Evolutionary conservation across 2,329 filamentous ascomycete genomes (phyloP).

Genomic region (Pseudocercospora macadamiae): DNA sequence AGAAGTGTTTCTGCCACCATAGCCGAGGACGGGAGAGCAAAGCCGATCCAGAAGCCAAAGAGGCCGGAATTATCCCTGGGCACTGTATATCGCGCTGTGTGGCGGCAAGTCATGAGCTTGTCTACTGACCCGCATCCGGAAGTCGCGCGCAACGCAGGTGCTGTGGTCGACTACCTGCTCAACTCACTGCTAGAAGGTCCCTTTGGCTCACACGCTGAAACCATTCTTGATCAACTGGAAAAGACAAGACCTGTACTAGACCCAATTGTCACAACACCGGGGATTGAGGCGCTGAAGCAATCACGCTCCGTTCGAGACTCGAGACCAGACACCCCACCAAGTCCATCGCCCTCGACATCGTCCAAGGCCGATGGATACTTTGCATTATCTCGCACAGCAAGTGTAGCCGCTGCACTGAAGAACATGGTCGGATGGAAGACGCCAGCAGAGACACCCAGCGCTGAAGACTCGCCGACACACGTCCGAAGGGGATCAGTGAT

Average conservation of each 20-base stretch:
- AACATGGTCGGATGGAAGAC: slow-evolving; percentile 55
- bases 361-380: slow-evolving; percentile 63
- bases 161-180: slow-evolving; percentile 86
- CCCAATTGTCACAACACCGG: slow-evolving; percentile 21
- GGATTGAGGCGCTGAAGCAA: slow-evolving; percentile 34
- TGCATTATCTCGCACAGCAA: slow-evolving; percentile 65
- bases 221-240: slow-evolving; percentile 69
- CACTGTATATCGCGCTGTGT: slow-evolving; percentile 89
- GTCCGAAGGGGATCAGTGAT: slow-evolving; percentile 30
- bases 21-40: slow-evolving; percentile 8
- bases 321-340: slow-evolving; percentile 45
- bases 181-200: slow-evolving; percentile 75
- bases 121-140: slow-evolving; percentile 94
- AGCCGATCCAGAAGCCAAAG: slow-evolving; percentile 38
- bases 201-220: slow-evolving; percentile 70
- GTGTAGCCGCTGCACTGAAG: slow-evolving; percentile 66
- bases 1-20: slow-evolving; percentile 26
- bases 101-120: slow-evolving; percentile 89
- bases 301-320: slow-evolving; percentile 49
- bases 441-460: slow-evolving; percentile 26
- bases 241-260: slow-evolving; percentile 34
- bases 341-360: slow-evolving; percentile 50
- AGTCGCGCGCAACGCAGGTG: slow-evolving; percentile 79
- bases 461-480: slow-evolving; percentile 32
- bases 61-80: slow-evolving; percentile 67